Evolutionary conservation across 2,329 filamentous ascomycete species (phyloP).

Genomic region (Emmonsiellopsis sp.): DNA sequence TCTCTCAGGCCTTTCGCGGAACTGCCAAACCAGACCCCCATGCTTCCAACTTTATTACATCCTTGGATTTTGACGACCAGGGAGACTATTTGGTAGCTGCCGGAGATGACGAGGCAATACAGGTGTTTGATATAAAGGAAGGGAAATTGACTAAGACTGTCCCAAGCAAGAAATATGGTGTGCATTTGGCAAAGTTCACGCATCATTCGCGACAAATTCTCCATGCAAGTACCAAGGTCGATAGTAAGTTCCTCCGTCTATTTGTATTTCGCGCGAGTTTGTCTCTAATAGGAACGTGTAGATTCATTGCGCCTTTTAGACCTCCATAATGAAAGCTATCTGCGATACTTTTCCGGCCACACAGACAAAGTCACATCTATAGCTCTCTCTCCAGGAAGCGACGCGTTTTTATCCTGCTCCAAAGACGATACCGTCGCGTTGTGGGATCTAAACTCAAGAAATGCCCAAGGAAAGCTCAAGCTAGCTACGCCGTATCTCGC

Average conservation of each 20-base stretch:
- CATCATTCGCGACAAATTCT: slow-evolving; percentile 86
- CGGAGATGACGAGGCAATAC: slow-evolving; percentile 87
- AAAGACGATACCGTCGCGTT: slow-evolving; percentile 84
- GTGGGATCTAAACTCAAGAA: slow-evolving; percentile 78
- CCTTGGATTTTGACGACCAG: slow-evolving; percentile 91
- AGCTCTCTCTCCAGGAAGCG: slow-evolving; percentile 72
- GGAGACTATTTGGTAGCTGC: slow-evolving; percentile 88
- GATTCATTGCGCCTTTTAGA: slow-evolving; percentile 77
- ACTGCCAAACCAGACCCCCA: slow-evolving; percentile 28
- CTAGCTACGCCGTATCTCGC: slow-evolving; percentile 73
- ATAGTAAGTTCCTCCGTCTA: slow-evolving; percentile 46
- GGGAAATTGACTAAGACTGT: slow-evolving; percentile 82
- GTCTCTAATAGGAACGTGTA: slow-evolving; percentile 34
- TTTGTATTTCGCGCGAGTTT: neutral
- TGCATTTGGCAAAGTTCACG: slow-evolving; percentile 87
- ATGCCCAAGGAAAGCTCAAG: slow-evolving; percentile 70
- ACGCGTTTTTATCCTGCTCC: slow-evolving; percentile 86
- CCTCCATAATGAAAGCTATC: slow-evolving; percentile 87
- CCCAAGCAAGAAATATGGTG: slow-evolving; percentile 93
- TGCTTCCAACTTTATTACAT: slow-evolving; percentile 58
- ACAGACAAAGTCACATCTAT: slow-evolving; percentile 75
- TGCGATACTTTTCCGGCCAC: slow-evolving; percentile 93
- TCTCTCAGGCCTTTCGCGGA: slow-evolving; percentile 22
- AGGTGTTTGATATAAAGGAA: slow-evolving; percentile 89
- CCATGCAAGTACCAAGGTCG: slow-evolving; percentile 91